Conservation (phyloP, 1,139 yeast species). For the Arxiozyma heterogenica region DNA sequence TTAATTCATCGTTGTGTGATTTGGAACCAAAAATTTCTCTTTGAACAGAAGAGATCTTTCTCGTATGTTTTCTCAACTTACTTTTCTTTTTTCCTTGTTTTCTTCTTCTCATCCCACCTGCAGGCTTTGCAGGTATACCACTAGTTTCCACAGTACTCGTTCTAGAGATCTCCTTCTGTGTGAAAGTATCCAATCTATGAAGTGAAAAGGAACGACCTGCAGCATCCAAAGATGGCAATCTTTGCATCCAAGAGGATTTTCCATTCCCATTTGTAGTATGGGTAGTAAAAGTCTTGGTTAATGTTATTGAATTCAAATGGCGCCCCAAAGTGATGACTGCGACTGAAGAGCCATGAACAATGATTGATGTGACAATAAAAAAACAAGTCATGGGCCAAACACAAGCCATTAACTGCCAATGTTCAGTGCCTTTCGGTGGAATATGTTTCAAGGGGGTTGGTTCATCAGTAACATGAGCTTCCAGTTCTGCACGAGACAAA, state of each 20-base stretch:
- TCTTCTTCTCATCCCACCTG: constrained; percentile 63
- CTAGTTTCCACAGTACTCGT: constrained; percentile 46
- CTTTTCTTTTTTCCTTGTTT: constrained; percentile 28
- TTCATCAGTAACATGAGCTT: constrained; percentile 40
- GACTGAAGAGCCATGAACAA: constrained; percentile 94
- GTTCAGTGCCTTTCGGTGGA: constrained; percentile 46
- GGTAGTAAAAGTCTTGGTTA: constrained; percentile 83
- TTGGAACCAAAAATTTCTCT: constrained; percentile 8
- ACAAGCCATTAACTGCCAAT: constrained; percentile 60
- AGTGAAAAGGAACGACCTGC: constrained; percentile 70
- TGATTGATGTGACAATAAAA: constrained; percentile 73
- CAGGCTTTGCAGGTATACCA: constrained; percentile 65
- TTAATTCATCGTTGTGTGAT: constrained; percentile 17
- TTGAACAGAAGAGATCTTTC: constrained; percentile 5
- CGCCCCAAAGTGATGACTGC: constrained; percentile 88
- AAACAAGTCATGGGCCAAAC: constrained; percentile 92
- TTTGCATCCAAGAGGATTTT: constrained; percentile 67
- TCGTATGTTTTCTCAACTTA: constrained; percentile 34
- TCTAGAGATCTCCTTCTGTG: constrained; percentile 21
- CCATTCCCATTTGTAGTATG: constrained; percentile 53
- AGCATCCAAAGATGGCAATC: constrained; percentile 72
- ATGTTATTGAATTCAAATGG: constrained; percentile 82
- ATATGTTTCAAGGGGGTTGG: constrained; percentile 52
- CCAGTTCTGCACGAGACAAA: constrained; percentile 72
- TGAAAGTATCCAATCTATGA: constrained; percentile 67